A percentile compares a stretch with the other conserved stretches of the same genome.
Conservation (phyloP, 495 filamentous ascomycete genomes). For the Penicillium desertorum region DNA sequence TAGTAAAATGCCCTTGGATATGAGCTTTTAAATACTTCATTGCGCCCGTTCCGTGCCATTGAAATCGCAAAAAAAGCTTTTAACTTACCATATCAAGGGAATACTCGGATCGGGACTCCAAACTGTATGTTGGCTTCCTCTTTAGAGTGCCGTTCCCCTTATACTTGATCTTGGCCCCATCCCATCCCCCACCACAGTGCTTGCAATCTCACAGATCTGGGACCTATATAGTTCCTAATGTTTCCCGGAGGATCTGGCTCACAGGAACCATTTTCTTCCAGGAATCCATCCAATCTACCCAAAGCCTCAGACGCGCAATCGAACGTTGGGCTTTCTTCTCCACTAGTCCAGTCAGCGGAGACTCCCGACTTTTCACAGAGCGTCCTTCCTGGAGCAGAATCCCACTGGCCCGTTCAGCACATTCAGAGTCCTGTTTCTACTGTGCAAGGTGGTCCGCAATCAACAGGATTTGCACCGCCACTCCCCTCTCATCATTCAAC, state of each 20-base stretch:
- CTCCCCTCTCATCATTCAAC: constrained; percentile 18
- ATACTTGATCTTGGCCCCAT: constrained; percentile 17
- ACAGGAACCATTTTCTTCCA: constrained; percentile 24
- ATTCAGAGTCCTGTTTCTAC: constrained; percentile 14
- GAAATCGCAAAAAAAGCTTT: constrained; percentile 14
- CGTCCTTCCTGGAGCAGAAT: constrained; percentile 9
- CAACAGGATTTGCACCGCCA: constrained; percentile 12
- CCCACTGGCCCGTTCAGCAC: constrained; percentile 19
- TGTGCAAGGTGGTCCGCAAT: constrained; percentile 9
- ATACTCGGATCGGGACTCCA: not conserved
- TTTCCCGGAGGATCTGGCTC: constrained; percentile 24
- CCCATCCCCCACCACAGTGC: constrained; percentile 14
- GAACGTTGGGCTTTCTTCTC: constrained; percentile 6
- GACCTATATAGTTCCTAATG: constrained; percentile 26
- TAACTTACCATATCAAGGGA: constrained; percentile 10
- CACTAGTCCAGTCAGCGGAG: constrained; percentile 22
- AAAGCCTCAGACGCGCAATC: constrained; percentile 12
- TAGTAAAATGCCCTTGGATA: constrained; percentile 3
- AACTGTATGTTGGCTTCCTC: constrained; percentile 23
- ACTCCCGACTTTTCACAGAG: constrained; percentile 18
- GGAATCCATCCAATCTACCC: constrained; percentile 17
- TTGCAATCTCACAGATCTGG: constrained; percentile 21
- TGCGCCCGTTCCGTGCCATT: constrained; percentile 22
- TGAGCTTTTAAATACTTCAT: constrained; percentile 13
- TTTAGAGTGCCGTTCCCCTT: constrained; percentile 8